Conservation (phyloP, 2,329 filamentous ascomycete genomes). For the Alternaria solani region DNA sequence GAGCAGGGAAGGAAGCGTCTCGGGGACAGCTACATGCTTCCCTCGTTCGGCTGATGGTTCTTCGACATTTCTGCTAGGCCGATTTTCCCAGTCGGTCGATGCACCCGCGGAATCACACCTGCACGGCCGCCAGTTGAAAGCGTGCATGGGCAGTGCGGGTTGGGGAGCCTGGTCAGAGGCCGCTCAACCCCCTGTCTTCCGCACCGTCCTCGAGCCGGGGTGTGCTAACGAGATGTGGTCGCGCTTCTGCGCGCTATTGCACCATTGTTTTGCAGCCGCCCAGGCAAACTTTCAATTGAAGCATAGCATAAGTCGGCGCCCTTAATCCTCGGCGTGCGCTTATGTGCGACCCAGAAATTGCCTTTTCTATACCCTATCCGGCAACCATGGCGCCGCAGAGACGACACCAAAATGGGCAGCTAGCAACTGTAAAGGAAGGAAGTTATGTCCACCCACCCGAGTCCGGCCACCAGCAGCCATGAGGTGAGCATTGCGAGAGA, state of each 20-base stretch:
- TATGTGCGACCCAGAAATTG: conserved; percentile 21
- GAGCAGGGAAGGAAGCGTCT: conserved; percentile 45
- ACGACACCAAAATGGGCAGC: not conserved
- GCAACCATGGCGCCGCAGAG: conserved; percentile 14
- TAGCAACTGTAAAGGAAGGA: not conserved
- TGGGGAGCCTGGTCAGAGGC: conserved; percentile 39
- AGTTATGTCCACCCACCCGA: conserved; percentile 11
- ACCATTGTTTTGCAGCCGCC: conserved; percentile 37
- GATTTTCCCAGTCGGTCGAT: conserved; percentile 42
- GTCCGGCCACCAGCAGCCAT: conserved; percentile 19
- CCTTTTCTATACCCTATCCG: conserved; percentile 11
- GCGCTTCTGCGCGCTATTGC: conserved; percentile 33
- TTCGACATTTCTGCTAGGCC: conserved; percentile 41
- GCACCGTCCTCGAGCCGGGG: conserved; percentile 36
- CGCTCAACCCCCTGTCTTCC: conserved; percentile 38
- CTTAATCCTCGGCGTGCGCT: conserved; percentile 28
- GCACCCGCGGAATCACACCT: conserved; percentile 46
- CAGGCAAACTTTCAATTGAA: conserved; percentile 34
- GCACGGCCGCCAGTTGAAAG: conserved; percentile 40
- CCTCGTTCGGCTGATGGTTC: conserved; percentile 54
- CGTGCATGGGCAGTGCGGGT: conserved; percentile 36
- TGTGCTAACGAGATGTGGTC: conserved; percentile 30
- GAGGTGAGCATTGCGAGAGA: conserved; percentile 32
- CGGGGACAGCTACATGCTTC: conserved; percentile 47
- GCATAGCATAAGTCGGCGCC: conserved; percentile 30